phyloP scores from a whole-genome alignment of 2,329 filamentous ascomycete genomes.

The Bipolaris victoriae region DNA sequence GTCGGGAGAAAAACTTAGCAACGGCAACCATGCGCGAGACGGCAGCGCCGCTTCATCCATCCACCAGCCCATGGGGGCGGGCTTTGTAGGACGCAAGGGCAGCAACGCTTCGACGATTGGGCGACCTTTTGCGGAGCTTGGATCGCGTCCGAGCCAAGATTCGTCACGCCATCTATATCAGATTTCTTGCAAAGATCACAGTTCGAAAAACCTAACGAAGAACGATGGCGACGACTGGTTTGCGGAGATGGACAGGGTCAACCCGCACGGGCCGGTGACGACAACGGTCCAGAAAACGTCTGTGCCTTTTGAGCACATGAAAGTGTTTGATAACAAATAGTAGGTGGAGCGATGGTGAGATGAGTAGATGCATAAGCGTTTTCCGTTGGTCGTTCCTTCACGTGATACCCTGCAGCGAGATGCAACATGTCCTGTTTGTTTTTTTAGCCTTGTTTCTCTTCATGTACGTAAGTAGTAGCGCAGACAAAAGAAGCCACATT shows the following conservation, averaged over 20 bases:
- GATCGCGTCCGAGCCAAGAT: constrained; percentile 33
- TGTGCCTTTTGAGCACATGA: constrained; percentile 16
- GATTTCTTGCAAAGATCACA: constrained; percentile 6
- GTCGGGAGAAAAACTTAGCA: constrained; percentile 1
- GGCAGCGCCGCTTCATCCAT: constrained; percentile 17
- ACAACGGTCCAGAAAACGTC: constrained; percentile 15
- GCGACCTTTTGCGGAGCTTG: constrained; percentile 16
- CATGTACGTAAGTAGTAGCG: constrained; percentile 1
- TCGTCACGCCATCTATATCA: constrained; percentile 33
- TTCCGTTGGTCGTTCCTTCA: constrained; percentile 7
- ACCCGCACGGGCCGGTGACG: constrained; percentile 19
- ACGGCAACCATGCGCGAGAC: constrained; percentile 13
- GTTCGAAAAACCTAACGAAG: constrained; percentile 2
- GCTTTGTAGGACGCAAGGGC: constrained; percentile 17
- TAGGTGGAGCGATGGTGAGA: constrained; percentile 1
- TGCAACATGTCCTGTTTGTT: constrained; percentile 4
- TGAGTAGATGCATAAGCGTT: constrained; percentile 1
- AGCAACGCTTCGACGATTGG: constrained; percentile 24
- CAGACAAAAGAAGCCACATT: not conserved
- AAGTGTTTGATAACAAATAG: constrained; percentile 7
- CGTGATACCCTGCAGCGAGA: constrained; percentile 14
- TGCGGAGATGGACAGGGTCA: constrained; percentile 22
- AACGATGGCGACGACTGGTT: constrained; percentile 30
- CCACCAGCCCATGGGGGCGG: constrained; percentile 18
- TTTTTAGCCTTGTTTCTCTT: not conserved